These are phyloP conservation scores for Verticillium isaacii DNA, from an alignment of 2,329 filamentous ascomycete species.

Conservation along the genomic window DNA sequence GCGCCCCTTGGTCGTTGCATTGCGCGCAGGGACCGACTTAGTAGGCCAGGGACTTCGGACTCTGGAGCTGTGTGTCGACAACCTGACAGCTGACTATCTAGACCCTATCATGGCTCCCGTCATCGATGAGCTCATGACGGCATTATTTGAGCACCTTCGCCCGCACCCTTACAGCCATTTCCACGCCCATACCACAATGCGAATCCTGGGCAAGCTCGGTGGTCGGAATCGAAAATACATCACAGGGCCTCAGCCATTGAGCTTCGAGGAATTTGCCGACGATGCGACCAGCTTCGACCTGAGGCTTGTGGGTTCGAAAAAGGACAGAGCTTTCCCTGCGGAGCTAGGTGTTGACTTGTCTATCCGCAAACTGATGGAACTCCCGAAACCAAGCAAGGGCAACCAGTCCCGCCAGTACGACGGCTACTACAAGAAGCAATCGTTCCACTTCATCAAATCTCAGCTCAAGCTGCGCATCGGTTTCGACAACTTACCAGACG, in stretches of 20 bases:
- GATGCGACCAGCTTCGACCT: constrained; percentile 85
- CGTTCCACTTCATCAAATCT: constrained; percentile 79
- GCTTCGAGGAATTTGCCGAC: constrained; percentile 81
- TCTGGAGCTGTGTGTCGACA: constrained; percentile 94
- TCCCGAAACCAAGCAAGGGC: constrained; percentile 57
- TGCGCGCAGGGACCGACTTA: constrained; percentile 86
- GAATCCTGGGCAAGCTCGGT: constrained; percentile 93
- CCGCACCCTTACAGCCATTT: constrained; percentile 96
- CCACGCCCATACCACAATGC: constrained; percentile 95
- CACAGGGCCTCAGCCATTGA: constrained; percentile 79
- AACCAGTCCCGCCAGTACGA: constrained; percentile 61
- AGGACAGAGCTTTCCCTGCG: constrained; percentile 81
- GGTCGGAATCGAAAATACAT: constrained; percentile 95
- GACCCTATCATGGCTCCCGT: constrained; percentile 99
- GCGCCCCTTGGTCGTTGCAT: constrained; percentile 91
- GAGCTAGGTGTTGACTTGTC: constrained; percentile 85
- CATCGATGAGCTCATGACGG: constrained; percentile 97
- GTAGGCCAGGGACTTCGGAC: constrained; percentile 92
- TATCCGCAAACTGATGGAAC: constrained; percentile 80
- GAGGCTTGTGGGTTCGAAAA: constrained; percentile 81
- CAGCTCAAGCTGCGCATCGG: constrained; percentile 91
- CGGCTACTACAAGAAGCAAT: constrained; percentile 86
- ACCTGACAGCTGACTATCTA: constrained; percentile 93
- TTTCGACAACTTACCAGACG: constrained; percentile 81
- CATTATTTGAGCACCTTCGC: constrained; percentile 90